phyloP scores from a whole-genome alignment of 2,329 filamentous ascomycete genomes.

The Alternaria panax region DNA sequence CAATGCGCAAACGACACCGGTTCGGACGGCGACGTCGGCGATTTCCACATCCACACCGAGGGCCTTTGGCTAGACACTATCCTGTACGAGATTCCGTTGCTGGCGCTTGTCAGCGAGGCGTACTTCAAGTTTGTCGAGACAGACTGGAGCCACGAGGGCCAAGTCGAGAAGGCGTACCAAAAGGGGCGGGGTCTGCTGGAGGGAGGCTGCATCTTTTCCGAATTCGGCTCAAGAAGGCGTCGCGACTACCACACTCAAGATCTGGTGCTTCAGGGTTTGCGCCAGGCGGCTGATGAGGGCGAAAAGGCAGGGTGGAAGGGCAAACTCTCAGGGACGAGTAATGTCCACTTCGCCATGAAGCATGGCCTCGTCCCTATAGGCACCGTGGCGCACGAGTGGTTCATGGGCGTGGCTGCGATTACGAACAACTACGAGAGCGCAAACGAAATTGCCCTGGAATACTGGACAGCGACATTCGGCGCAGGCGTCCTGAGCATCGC shows the following conservation, averaged over 20 bases:
- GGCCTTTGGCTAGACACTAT: constrained; percentile 95
- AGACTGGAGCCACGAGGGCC: constrained; percentile 88
- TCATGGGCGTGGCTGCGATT: constrained; percentile 97
- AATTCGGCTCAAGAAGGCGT: constrained; percentile 89
- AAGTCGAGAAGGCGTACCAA: constrained; percentile 81
- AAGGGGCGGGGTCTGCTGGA: constrained; percentile 83
- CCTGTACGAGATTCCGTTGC: constrained; percentile 93
- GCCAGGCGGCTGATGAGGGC: constrained; percentile 76
- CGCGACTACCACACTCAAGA: constrained; percentile 96
- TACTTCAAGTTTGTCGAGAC: constrained; percentile 97
- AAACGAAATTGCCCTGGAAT: constrained; percentile 81
- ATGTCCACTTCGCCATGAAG: constrained; percentile 96
- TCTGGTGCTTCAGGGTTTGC: constrained; percentile 86
- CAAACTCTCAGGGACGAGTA: constrained; percentile 86
- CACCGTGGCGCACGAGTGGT: constrained; percentile 97
- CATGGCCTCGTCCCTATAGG: constrained; percentile 85
- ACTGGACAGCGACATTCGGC: constrained; percentile 93
- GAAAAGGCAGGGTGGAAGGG: constrained; percentile 71
- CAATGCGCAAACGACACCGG: constrained; percentile 62
- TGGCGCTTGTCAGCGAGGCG: constrained; percentile 91
- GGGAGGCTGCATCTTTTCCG: constrained; percentile 86
- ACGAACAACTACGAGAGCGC: constrained; percentile 83
- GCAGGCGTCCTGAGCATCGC: constrained; percentile 84
- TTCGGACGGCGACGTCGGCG: constrained; percentile 71
- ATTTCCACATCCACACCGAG: constrained; percentile 77